These are phyloP conservation scores for Piper betle DNA, from an alignment of 164 flowering plant genomes.

Conservation along the genomic window DNA sequence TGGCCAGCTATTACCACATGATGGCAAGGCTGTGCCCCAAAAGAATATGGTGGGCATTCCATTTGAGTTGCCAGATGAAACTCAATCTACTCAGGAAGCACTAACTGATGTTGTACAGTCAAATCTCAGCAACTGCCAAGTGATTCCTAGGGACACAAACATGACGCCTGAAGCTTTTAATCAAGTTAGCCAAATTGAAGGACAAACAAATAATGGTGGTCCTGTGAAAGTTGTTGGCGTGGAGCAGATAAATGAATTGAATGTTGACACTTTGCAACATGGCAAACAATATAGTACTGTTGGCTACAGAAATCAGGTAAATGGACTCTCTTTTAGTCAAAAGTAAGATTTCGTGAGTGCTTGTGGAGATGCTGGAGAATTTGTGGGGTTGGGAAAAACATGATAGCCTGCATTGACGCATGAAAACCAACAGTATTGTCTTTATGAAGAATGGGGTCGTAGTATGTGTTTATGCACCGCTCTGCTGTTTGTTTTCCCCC, in stretches of 20 bases:
- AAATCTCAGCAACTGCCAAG: not conserved
- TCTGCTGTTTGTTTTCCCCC: no score
- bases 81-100: not conserved
- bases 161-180: no score
- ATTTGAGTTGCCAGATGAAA: not conserved
- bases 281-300: not conserved
- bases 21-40: not conserved
- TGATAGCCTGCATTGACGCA: no score
- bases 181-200: not conserved
- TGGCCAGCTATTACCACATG: no score
- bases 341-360: not conserved
- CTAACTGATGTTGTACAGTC: not conserved
- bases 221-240: not conserved
- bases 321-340: not conserved
- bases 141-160: no score
- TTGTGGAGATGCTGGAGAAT: no score
- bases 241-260: not conserved
- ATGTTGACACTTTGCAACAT: not conserved
- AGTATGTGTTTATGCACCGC: no score
- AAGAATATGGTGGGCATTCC: not conserved
- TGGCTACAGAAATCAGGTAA: not conserved
- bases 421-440: no score
- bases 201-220: not conserved
- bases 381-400: no score
- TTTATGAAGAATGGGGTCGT: no score